Conservation (phyloP, 805 yeast species). For the Teunomyces barrocoloradensis region DNA sequence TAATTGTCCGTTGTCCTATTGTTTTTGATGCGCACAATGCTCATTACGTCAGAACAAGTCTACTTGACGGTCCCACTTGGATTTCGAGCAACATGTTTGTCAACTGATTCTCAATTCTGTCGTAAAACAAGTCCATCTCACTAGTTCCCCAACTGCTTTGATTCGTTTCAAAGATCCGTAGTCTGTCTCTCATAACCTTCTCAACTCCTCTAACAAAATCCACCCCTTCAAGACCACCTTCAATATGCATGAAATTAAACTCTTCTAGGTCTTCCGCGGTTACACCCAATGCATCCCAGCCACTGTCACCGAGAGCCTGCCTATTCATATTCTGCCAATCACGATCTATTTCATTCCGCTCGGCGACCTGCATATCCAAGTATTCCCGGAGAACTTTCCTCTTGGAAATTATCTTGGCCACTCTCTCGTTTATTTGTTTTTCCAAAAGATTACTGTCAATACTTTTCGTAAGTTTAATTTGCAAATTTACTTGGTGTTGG, state of each 20-base stretch:
- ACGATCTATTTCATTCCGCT: constrained; percentile 20
- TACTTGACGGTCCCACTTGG: neutral
- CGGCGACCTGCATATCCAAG: constrained; percentile 23
- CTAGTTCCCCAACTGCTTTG: constrained; percentile 19
- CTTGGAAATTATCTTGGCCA: constrained; percentile 35
- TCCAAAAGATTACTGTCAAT: constrained; percentile 33
- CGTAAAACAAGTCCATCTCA: constrained; percentile 32
- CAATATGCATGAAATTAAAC: constrained; percentile 30
- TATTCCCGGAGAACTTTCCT: constrained; percentile 37
- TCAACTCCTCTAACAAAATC: constrained; percentile 30
- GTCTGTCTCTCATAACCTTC: constrained; percentile 19
- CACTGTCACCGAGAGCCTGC: constrained; percentile 22
- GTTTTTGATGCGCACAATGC: neutral
- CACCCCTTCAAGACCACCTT: constrained; percentile 19
- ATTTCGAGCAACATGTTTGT: neutral
- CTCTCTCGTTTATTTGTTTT: constrained; percentile 39
- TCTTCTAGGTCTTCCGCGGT: constrained; percentile 42
- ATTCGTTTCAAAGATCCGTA: constrained; percentile 15
- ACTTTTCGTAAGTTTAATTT: constrained; percentile 29
- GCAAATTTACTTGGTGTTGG: constrained; percentile 40
- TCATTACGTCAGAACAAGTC: neutral
- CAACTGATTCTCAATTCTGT: constrained; percentile 10
- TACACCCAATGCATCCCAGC: constrained; percentile 36
- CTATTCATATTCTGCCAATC: constrained; percentile 48
- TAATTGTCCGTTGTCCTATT: neutral